A percentile compares a stretch with the other conserved stretches of the same genome.
These are phyloP conservation scores for Dovyalis caffra DNA, from an alignment of 345 rosid species.

Conservation along the genomic window DNA sequence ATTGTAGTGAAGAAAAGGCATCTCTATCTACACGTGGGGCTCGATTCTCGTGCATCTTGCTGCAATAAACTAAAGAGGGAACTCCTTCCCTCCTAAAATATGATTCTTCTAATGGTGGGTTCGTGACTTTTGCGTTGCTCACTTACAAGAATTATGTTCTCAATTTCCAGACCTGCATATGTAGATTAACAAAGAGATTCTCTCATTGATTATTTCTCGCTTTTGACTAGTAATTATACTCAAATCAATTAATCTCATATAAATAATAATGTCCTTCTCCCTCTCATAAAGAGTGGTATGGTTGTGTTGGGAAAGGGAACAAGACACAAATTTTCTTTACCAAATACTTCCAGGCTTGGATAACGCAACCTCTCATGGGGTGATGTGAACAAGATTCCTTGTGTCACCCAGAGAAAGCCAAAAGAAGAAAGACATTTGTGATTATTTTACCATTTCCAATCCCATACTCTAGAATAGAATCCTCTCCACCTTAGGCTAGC, in stretches of 20 bases:
- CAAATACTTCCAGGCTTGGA: conserved; percentile 19
- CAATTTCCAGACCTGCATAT: not conserved
- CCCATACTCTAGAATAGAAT: not conserved
- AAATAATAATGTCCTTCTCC: not conserved
- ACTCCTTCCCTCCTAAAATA: conserved; percentile 25
- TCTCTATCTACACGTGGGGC: conserved; percentile 29
- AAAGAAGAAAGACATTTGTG: conserved; percentile 3
- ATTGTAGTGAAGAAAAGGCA: conserved; percentile 25
- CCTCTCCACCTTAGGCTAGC: not conserved
- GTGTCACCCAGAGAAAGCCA: conserved; percentile 32
- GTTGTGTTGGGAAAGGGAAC: conserved; percentile 29
- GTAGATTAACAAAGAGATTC: conserved; percentile 7
- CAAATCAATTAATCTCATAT: not conserved
- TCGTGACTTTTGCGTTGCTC: conserved; percentile 15
- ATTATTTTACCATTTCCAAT: not conserved
- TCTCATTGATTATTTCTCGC: not conserved
- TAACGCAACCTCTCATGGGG: conserved; percentile 27
- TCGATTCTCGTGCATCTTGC: conserved; percentile 11
- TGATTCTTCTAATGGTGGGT: conserved; percentile 19
- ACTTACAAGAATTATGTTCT: not conserved
- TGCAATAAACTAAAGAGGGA: conserved; percentile 14
- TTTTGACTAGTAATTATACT: not conserved
- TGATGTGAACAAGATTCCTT: conserved; percentile 38
- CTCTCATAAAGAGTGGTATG: conserved; percentile 18
- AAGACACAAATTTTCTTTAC: conserved; percentile 2